Percentiles rank a stretch among this genome's conserved stretches.
phyloP scores from a whole-genome alignment of 1,284 basidiomycete genomes.

The Lentinula novae-zelandiae region DNA sequence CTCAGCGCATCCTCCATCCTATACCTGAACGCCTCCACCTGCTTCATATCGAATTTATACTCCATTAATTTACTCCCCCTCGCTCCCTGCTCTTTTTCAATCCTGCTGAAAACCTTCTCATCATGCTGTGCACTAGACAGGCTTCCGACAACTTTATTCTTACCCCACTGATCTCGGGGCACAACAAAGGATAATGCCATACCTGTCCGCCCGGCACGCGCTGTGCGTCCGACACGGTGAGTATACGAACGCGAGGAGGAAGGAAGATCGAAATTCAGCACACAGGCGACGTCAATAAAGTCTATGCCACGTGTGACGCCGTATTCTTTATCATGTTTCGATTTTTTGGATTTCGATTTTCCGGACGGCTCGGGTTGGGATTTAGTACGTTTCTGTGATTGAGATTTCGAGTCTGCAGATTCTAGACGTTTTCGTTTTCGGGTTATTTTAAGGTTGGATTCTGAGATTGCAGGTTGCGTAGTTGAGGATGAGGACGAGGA shows the following conservation, averaged over 20 bases:
- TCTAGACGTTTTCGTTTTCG: constrained; percentile 37
- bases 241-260: constrained; percentile 88
- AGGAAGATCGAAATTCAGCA: constrained; percentile 98
- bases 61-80: constrained; percentile 73
- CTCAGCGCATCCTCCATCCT: constrained; percentile 54
- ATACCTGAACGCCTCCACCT: constrained; percentile 80
- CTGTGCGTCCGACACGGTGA: constrained; percentile 94
- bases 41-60: constrained; percentile 90
- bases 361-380: not conserved
- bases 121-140: constrained; percentile 49
- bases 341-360: constrained; percentile 4
- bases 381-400: constrained; percentile 25
- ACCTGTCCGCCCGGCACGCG: constrained; percentile 91
- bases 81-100: constrained; percentile 71
- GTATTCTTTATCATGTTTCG: constrained; percentile 69
- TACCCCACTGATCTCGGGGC: constrained; percentile 72
- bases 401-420: constrained; percentile 6
- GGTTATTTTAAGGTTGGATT: not conserved
- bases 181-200: constrained; percentile 92
- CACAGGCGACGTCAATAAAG: constrained; percentile 96
- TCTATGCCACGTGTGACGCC: constrained; percentile 97
- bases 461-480: constrained; percentile 16
- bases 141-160: constrained; percentile 68
- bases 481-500: constrained; percentile 16
- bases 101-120: constrained; percentile 61